Evolutionary conservation across 768 basidiomycete genomes (phyloP), one percentile per base, ranked within the genome.

Genomic region (Lanmaoa pseudosensibilis): DNA sequence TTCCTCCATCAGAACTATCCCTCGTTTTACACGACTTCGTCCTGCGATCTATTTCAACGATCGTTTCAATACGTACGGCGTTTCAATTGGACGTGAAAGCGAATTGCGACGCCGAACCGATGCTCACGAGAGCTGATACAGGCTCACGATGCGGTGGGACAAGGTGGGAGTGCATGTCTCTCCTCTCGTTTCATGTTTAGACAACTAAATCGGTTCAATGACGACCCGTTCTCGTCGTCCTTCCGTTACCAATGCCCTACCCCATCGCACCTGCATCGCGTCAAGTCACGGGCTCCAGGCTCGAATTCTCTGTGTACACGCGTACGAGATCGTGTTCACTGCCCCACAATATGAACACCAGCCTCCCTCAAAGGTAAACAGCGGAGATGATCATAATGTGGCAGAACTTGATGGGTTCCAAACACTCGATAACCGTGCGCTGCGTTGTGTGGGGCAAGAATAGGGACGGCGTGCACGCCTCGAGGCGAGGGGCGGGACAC

Each of bases 351-450:
- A 50, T 30, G 46, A 53, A 50, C 38, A 51, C 2, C 38, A 33
- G 25, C 16, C 33, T 7, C 44, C 32, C 4, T 15, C 41, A 21
- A 36, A 47, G 57, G 60, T 40, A 61, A 62, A 50, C 44, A 56
- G 45, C 57, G 67, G 64, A 61, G 52, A 61, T 67, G 65, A 60
- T 27, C 41, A 34, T 30, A 7, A 48, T 59, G 57, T 57, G 46
- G 57, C 38, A 60, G 55, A 19, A 5, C 38, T 36, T 50, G 58
- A 36, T 60, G 58, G 37, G 2, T n/a, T 23, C 39, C 43, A 23
- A 19, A 41, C 21, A 21, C 5, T 18, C 54, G 36, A 38, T 38
- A 18, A 36, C 34, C 25, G 47, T n/a, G 40, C 41, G 34, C 23
- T 56, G 12, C 38, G 55, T 56, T 32, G 44, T 55, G 44, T 56